These are phyloP conservation scores for Leucaena leucocephala DNA, from an alignment of 306 rosid genomes.

Conservation along the genomic window DNA sequence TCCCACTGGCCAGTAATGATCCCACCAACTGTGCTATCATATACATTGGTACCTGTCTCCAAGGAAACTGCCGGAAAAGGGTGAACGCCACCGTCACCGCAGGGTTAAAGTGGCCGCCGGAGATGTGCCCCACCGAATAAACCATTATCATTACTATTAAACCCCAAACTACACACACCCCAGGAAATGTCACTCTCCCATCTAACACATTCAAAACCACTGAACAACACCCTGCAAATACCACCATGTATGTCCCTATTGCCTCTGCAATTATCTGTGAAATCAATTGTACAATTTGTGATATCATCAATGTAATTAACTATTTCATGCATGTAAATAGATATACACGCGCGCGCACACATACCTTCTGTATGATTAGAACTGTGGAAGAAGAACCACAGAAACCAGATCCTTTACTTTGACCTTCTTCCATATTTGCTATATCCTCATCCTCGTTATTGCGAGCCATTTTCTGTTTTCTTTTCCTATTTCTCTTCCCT, in stretches of 20 bases:
- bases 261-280: slow-evolving; percentile 50
- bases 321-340: too few species aligned
- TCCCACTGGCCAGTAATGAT: slow-evolving; percentile 66
- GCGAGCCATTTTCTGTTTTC: background rate
- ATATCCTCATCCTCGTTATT: background rate
- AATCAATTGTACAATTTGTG: background rate
- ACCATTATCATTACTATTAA: slow-evolving; percentile 46
- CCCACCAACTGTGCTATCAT: slow-evolving; percentile 53
- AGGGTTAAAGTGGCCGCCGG: slow-evolving; percentile 55
- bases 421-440: slow-evolving; percentile 38
- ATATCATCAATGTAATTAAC: too few species aligned
- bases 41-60: slow-evolving; percentile 56
- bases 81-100: slow-evolving; percentile 49
- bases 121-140: slow-evolving; percentile 52
- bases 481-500: background rate
- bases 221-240: slow-evolving; percentile 53
- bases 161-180: slow-evolving; percentile 45
- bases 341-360: too few species aligned
- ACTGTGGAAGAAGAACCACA: slow-evolving; percentile 35
- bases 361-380: slow-evolving; percentile 46
- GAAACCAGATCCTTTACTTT: background rate
- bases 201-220: slow-evolving; percentile 42
- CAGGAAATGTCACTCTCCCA: slow-evolving; percentile 45
- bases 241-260: slow-evolving; percentile 27
- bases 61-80: slow-evolving; percentile 39